phyloP scores from a whole-genome alignment of 768 basidiomycete species.

The Pleurotus tuoliensis region DNA sequence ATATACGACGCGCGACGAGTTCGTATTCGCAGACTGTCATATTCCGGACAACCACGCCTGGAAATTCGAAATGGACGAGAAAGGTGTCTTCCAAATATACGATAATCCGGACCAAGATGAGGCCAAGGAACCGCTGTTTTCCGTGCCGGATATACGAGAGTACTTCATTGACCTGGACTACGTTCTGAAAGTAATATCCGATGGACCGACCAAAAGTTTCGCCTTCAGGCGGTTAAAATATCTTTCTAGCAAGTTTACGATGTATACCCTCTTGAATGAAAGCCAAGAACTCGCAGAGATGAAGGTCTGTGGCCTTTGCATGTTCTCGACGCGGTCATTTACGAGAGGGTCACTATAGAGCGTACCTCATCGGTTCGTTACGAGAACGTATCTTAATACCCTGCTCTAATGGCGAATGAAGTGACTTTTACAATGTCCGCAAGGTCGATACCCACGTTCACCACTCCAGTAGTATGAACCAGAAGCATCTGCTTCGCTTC shows the following conservation, averaged over 20 bases:
- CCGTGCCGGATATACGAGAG: slow-evolving; percentile 83
- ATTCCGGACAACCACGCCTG: slow-evolving; percentile 68
- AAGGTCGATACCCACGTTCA: slow-evolving; percentile 99
- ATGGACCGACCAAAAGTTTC: slow-evolving; percentile 95
- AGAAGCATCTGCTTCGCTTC: slow-evolving; percentile 96
- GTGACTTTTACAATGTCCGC: slow-evolving; percentile 97
- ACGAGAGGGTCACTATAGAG: slow-evolving; percentile 33
- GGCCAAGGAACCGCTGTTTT: slow-evolving; percentile 59
- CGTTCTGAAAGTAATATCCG: slow-evolving; percentile 84
- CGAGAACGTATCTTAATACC: not conserved
- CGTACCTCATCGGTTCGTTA: slow-evolving; percentile 73
- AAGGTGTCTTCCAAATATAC: slow-evolving; percentile 90
- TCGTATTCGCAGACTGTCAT: slow-evolving; percentile 65
- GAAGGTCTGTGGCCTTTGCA: slow-evolving; percentile 59
- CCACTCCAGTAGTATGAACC: slow-evolving; percentile 98
- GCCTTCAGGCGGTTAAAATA: slow-evolving; percentile 91
- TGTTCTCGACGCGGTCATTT: not conserved
- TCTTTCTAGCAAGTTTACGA: slow-evolving; percentile 87
- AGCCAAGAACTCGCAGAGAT: slow-evolving; percentile 92
- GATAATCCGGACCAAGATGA: slow-evolving; percentile 31
- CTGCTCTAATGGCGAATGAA: slow-evolving; percentile 23
- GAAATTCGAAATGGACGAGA: slow-evolving; percentile 74
- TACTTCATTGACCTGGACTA: slow-evolving; percentile 97
- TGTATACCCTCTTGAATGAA: slow-evolving; percentile 91
- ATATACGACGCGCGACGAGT: slow-evolving; percentile 33